phyloP scores from a whole-genome alignment of 768 basidiomycete species.

The Rhodotorula diobovata region DNA sequence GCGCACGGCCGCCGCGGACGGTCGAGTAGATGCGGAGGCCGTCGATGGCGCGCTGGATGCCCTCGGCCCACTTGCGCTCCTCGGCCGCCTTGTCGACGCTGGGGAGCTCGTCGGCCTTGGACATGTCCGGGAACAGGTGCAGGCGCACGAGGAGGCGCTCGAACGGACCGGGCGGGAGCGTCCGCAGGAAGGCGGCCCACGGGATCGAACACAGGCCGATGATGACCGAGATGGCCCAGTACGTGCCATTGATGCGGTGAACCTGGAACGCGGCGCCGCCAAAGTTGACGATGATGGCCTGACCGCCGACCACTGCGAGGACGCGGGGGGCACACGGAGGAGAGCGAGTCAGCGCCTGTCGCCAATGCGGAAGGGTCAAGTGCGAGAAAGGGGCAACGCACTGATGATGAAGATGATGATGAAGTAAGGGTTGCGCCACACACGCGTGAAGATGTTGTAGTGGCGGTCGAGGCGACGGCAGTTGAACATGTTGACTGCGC shows the following conservation, averaged over 20 bases:
- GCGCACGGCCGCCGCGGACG: slow-evolving; percentile 63
- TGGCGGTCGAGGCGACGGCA: slow-evolving; percentile 77
- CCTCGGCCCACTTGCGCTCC: slow-evolving; percentile 52
- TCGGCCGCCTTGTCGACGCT: slow-evolving; percentile 16
- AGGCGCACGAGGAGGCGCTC: slow-evolving; percentile 59
- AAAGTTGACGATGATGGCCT: slow-evolving; percentile 82
- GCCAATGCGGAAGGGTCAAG: neutral
- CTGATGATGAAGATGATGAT: slow-evolving; percentile 77
- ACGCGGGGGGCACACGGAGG: neutral
- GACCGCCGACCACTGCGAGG: slow-evolving; percentile 70
- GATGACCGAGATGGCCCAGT: slow-evolving; percentile 90
- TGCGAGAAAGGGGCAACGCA: slow-evolving; percentile 48
- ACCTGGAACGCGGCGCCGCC: slow-evolving; percentile 91
- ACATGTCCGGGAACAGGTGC: slow-evolving; percentile 61
- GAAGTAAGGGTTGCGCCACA: slow-evolving; percentile 76
- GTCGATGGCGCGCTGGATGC: slow-evolving; percentile 75
- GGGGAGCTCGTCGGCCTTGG: slow-evolving; percentile 58
- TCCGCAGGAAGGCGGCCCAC: slow-evolving; percentile 72
- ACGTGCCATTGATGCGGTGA: slow-evolving; percentile 65
- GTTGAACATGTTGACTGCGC: slow-evolving; percentile 62
- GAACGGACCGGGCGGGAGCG: slow-evolving; percentile 71
- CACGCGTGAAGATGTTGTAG: slow-evolving; percentile 83
- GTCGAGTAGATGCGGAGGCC: slow-evolving; percentile 77
- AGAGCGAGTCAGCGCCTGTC: neutral
- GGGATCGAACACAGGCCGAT: slow-evolving; percentile 84